phyloP scores from a whole-genome alignment of 495 filamentous ascomycete species.

The Talaromyces ruber region DNA sequence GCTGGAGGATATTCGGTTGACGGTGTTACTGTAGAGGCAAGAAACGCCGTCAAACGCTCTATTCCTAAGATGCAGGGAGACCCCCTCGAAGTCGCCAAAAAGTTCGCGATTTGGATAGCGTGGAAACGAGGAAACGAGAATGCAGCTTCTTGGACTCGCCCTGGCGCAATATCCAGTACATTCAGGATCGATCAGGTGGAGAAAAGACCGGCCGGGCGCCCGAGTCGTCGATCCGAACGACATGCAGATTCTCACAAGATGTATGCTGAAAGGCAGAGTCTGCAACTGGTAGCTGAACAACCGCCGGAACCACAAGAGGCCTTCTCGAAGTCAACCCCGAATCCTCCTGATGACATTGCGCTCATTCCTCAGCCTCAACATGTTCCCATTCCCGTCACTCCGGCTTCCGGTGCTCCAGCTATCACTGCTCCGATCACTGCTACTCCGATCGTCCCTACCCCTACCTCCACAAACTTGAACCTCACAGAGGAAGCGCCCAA shows the following conservation, averaged over 20 bases:
- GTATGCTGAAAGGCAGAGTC: slow-evolving; percentile 36
- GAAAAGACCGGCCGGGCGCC: slow-evolving; percentile 34
- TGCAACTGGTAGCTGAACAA: slow-evolving; percentile 29
- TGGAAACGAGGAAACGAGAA: slow-evolving; percentile 68
- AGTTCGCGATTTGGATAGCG: slow-evolving; percentile 61
- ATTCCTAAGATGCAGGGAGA: slow-evolving; percentile 58
- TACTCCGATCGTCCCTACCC: not conserved
- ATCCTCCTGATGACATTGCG: slow-evolving; percentile 14
- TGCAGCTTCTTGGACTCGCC: slow-evolving; percentile 57
- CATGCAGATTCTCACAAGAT: slow-evolving; percentile 34
- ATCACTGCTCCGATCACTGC: not conserved
- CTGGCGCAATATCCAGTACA: slow-evolving; percentile 37
- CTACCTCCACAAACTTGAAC: not conserved
- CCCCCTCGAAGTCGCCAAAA: slow-evolving; percentile 50
- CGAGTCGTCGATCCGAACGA: slow-evolving; percentile 38
- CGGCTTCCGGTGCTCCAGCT: not conserved
- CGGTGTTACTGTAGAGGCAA: slow-evolving; percentile 44
- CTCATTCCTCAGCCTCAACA: slow-evolving; percentile 9
- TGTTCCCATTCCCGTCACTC: not conserved
- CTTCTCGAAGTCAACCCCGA: not conserved
- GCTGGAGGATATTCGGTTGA: slow-evolving; percentile 53
- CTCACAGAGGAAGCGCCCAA: slow-evolving; percentile 26
- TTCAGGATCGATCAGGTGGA: slow-evolving; percentile 32
- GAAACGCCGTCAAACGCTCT: slow-evolving; percentile 52
- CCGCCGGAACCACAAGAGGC: slow-evolving; percentile 8